Conservation (phyloP, 257 asterid species). For the Scutellaria barbata region DNA sequence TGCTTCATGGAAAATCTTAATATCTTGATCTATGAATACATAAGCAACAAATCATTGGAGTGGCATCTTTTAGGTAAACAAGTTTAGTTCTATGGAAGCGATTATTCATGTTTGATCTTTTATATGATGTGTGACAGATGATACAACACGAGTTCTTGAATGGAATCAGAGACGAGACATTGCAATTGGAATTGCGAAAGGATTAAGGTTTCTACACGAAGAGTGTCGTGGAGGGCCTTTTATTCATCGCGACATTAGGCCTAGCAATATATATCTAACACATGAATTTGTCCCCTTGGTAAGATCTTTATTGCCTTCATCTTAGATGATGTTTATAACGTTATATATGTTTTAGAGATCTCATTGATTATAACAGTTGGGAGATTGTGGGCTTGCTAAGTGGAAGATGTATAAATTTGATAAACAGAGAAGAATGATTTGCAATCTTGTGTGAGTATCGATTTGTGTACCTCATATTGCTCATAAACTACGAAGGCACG, state of each 20-base stretch:
- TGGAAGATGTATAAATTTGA: conserved; percentile 47
- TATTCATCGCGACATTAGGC: conserved; percentile 67
- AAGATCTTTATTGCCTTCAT: conserved; percentile 6
- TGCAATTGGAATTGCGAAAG: conserved; percentile 78
- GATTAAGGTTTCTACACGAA: conserved; percentile 70
- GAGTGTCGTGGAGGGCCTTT: conserved; percentile 73
- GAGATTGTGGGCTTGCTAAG: conserved; percentile 72
- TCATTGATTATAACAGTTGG: conserved; percentile 53
- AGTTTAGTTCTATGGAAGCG: background rate
- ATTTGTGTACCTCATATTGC: background rate
- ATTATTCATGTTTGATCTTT: conserved; percentile 3
- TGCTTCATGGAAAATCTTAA: conserved; percentile 62
- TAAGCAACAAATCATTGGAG: conserved; percentile 63
- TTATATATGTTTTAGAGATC: background rate
- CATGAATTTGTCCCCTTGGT: conserved; percentile 77
- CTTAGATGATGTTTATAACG: background rate
- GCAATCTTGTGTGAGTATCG: conserved; percentile 57
- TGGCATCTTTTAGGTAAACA: conserved; percentile 74
- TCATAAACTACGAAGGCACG: background rate
- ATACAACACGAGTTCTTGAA: conserved; percentile 50
- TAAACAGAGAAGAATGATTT: conserved; percentile 44
- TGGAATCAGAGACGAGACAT: conserved; percentile 68
- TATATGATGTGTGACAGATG: conserved; percentile 43
- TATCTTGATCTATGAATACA: conserved; percentile 69
- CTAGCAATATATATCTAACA: conserved; percentile 68